Evolutionary conservation across 805 yeast species (phyloP), one percentile per base, ranked within the genome.

Genomic region (Barnettozyma botsteinii): DNA sequence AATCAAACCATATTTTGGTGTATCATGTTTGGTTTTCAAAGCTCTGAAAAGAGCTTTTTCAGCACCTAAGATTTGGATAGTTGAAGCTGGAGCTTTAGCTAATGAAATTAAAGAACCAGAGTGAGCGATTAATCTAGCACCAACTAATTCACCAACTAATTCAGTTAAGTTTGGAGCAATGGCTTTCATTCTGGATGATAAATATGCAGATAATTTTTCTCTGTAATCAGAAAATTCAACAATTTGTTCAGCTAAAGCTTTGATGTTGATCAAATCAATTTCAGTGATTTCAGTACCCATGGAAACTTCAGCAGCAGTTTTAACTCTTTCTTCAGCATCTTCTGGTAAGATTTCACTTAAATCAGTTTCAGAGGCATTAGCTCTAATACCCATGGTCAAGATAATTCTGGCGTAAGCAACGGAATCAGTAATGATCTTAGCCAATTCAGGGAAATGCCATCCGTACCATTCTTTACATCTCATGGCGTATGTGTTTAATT

Each of bases 391-490:
- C 96, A 93, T 88, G 55, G 81, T 73, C 67, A 88, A 76, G 60
- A 93, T 85, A 54, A 88, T 85, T 72, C 94, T 83, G 47, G 98
- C 98, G 65, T 80, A 91, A 34, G 97, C 97, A 55, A 86, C 91
- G 51, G 96, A 89, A 69, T 91, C 98, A 52, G 83, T 80, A 55
- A 93, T 85, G 64, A 91, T 87, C 76, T 93, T 93, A 57, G 97
- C 96, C 79, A 93, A 79, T 68, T 93, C 98, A 29, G 98, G 98
- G 81, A 93, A 93, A 68, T 93, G 98, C 98, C 98, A 93, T 51
- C 98, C 98, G 70, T 93, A 93, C 98, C 98, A 93, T 71, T 93
- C 98, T 72, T 91, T 93, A 69, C 91, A 79, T 72, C 98, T 81
- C 98, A 93, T 93, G 52, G 98, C 96, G 58, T 91, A 93, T 38